Conservation (phyloP, 805 yeast species). For the Candida insectorum region DNA sequence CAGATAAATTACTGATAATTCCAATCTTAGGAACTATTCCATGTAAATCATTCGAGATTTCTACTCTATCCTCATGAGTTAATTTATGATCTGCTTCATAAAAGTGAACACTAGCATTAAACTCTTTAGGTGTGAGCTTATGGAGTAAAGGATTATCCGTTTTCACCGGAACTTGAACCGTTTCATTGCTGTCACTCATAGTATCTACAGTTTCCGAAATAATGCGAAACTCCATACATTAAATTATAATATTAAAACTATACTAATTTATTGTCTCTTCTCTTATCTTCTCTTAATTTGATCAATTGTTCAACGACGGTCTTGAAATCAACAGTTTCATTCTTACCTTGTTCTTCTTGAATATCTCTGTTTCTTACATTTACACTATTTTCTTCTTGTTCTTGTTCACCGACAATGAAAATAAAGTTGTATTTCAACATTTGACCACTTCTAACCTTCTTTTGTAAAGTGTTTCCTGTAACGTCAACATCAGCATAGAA, state of each 20-base stretch:
- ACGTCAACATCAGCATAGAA: constrained; percentile 92
- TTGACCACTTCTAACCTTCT: constrained; percentile 98
- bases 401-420: constrained; percentile 96
- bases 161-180: constrained; percentile 3
- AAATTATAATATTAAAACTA: too few relatives aligned
- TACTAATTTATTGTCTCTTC: constrained; percentile 57
- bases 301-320: constrained; percentile 68
- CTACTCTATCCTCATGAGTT: constrained; percentile 26
- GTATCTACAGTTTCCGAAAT: background rate
- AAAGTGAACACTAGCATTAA: constrained; percentile 35
- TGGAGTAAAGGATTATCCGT: constrained; percentile 23
- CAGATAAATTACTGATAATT: constrained; percentile 23
- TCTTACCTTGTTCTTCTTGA: constrained; percentile 88
- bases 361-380: constrained; percentile 97
- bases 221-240: background rate
- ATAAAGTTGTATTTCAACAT: constrained; percentile 91
- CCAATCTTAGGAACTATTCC: constrained; percentile 21
- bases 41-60: constrained; percentile 28
- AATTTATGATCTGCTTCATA: constrained; percentile 39
- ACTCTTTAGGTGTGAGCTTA: constrained; percentile 29
- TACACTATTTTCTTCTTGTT: constrained; percentile 72
- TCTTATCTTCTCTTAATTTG: constrained; percentile 67
- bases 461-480: constrained; percentile 93
- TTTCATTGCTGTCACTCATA: constrained; percentile 1
- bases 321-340: constrained; percentile 72